Percentiles rank a stretch among this genome's conserved stretches.
These are phyloP conservation scores for Solioccasus polychromus DNA, from an alignment of 768 basidiomycete genomes.

Conservation along the genomic window DNA sequence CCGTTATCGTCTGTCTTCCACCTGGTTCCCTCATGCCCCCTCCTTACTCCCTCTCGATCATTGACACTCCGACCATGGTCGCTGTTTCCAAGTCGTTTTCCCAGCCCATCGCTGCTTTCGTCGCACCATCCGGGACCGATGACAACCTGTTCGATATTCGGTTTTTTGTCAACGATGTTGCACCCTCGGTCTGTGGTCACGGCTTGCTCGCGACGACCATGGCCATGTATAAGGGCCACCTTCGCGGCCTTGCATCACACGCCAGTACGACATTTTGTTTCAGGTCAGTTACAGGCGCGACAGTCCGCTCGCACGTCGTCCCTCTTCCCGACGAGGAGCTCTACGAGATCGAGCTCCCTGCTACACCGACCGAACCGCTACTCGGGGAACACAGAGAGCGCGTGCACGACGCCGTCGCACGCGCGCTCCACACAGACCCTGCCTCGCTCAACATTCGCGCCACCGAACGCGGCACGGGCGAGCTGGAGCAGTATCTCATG, in stretches of 20 bases:
- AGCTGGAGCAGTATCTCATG: conserved; percentile 37
- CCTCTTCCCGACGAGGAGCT: conserved; percentile 13
- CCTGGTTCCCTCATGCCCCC: conserved; percentile 1
- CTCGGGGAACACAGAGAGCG: conserved; percentile 29
- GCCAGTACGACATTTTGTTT: conserved; percentile 31
- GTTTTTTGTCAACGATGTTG: conserved; percentile 35
- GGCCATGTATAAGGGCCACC: conserved; percentile 30
- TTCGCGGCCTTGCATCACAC: no score
- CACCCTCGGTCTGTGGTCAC: conserved; percentile 42
- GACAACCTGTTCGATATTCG: conserved; percentile 37
- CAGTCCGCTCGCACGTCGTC: conserved; percentile 14
- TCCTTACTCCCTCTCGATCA: neutral
- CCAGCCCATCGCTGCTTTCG: conserved; percentile 42
- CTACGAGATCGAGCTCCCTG: conserved; percentile 39
- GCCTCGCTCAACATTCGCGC: conserved; percentile 35
- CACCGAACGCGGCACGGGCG: conserved; percentile 34
- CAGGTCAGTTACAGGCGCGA: conserved; percentile 29
- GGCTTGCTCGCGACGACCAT: conserved; percentile 44
- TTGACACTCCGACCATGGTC: conserved; percentile 6
- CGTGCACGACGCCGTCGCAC: conserved; percentile 30
- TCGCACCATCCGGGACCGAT: conserved; percentile 24
- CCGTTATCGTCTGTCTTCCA: conserved; percentile 35
- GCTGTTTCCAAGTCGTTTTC: conserved; percentile 42
- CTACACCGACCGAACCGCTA: conserved; percentile 24
- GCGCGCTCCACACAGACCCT: conserved; percentile 34